phyloP scores from a whole-genome alignment of 805 yeast genomes.

The Candida orba region DNA sequence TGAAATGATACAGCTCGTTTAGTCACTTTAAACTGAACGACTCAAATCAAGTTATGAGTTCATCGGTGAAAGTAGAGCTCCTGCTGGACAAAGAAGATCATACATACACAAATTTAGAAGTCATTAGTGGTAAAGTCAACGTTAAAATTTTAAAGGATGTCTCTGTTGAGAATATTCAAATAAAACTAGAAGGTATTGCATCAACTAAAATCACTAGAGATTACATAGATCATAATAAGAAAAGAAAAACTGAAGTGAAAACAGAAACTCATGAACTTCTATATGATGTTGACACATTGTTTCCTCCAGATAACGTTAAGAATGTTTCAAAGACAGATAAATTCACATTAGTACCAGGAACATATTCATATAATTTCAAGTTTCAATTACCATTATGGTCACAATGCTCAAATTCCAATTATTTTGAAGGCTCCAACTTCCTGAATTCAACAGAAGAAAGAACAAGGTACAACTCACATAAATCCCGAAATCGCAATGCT shows the following conservation, averaged over 20 bases:
- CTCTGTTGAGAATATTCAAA: constrained; percentile 40
- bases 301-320: constrained; percentile 45
- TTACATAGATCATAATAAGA: constrained; percentile 5
- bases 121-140: constrained; percentile 11
- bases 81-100: background rate
- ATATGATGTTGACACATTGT: constrained; percentile 42
- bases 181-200: constrained; percentile 45
- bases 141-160: constrained; percentile 24
- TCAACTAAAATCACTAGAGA: constrained; percentile 29
- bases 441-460: constrained; percentile 11
- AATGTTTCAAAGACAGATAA: constrained; percentile 32
- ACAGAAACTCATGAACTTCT: constrained; percentile 33
- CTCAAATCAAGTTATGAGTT: background rate
- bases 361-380: constrained; percentile 40
- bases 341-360: constrained; percentile 34
- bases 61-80: constrained; percentile 1
- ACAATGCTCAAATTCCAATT: constrained; percentile 21
- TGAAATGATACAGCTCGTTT: background rate
- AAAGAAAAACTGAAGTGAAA: constrained; percentile 1
- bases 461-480: constrained; percentile 7
- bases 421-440: constrained; percentile 11
- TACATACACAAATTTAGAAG: constrained; percentile 13
- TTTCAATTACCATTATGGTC: constrained; percentile 23
- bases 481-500: background rate
- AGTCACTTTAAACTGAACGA: background rate